These are phyloP conservation scores for Boletus rufocinnamomeus DNA, from an alignment of 768 basidiomycete species.

Conservation along the genomic window DNA sequence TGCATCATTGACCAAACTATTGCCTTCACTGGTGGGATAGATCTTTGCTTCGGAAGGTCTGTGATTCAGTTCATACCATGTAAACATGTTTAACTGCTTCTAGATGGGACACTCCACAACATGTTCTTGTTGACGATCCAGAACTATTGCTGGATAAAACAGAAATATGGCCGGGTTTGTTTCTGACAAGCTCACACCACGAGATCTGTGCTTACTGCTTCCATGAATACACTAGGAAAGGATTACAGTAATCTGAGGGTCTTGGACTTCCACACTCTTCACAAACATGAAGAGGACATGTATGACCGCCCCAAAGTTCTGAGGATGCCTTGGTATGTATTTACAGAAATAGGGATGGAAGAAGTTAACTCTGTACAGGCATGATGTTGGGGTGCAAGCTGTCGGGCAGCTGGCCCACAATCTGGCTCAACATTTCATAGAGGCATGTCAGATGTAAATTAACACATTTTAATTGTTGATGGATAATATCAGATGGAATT, in stretches of 20 bases:
- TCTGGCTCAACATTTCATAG: constrained; percentile 90
- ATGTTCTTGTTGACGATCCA: constrained; percentile 84
- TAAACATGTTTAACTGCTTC: constrained; percentile 3
- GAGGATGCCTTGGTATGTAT: constrained; percentile 89
- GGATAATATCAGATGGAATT: constrained; percentile 74
- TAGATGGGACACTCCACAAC: constrained; percentile 97
- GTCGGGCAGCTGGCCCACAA: constrained; percentile 97
- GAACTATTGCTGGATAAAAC: constrained; percentile 55
- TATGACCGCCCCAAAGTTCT: constrained; percentile 88
- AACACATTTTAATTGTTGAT: constrained; percentile 5
- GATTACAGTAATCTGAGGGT: constrained; percentile 93
- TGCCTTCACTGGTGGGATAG: constrained; percentile 97
- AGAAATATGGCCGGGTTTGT: constrained; percentile 85
- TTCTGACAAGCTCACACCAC: not conserved
- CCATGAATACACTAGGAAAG: constrained; percentile 58
- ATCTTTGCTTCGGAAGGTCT: constrained; percentile 88
- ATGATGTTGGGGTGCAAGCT: constrained; percentile 94
- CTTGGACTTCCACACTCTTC: constrained; percentile 79
- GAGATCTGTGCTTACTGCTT: not conserved
- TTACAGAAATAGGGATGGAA: not conserved
- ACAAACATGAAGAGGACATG: constrained; percentile 94
- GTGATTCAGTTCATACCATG: constrained; percentile 1
- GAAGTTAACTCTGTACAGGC: constrained; percentile 52
- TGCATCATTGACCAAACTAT: constrained; percentile 98
- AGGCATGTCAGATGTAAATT: constrained; percentile 47